These are phyloP conservation scores for Termitomyces sp. DNA, from an alignment of 768 basidiomycete species.

Conservation along the genomic window DNA sequence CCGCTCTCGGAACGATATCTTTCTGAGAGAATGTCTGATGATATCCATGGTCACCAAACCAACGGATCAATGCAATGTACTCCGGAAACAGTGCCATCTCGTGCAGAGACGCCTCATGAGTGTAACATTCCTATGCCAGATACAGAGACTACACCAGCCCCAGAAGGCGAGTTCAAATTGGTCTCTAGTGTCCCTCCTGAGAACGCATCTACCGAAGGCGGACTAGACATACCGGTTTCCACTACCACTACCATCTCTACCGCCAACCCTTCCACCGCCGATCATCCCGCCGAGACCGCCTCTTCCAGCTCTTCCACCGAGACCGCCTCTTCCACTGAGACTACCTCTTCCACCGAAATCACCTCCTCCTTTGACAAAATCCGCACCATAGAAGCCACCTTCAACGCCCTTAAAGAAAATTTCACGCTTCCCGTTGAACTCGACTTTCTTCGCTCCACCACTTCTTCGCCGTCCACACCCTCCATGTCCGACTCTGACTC, in stretches of 20 bases:
- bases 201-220: background rate
- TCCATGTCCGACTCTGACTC: conserved; percentile 10
- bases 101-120: background rate
- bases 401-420: conserved; percentile 26
- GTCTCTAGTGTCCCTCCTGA: background rate
- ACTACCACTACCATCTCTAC: background rate
- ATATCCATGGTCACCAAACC: background rate
- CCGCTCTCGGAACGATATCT: background rate
- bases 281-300: too few species aligned
- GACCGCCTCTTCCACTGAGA: too few species aligned
- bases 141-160: too few species aligned
- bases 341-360: background rate
- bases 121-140: background rate
- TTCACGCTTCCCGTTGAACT: conserved; percentile 32
- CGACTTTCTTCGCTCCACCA: conserved; percentile 31
- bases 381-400: conserved; percentile 30
- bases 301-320: background rate
- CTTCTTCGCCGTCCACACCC: background rate
- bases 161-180: background rate
- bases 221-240: background rate
- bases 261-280: background rate
- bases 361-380: conserved; percentile 17
- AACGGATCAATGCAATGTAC: background rate
- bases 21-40: background rate
- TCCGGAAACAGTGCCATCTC: background rate